These are phyloP conservation scores for Xylaria flabelliformis DNA, from an alignment of 495 filamentous ascomycete genomes.

Conservation along the genomic window DNA sequence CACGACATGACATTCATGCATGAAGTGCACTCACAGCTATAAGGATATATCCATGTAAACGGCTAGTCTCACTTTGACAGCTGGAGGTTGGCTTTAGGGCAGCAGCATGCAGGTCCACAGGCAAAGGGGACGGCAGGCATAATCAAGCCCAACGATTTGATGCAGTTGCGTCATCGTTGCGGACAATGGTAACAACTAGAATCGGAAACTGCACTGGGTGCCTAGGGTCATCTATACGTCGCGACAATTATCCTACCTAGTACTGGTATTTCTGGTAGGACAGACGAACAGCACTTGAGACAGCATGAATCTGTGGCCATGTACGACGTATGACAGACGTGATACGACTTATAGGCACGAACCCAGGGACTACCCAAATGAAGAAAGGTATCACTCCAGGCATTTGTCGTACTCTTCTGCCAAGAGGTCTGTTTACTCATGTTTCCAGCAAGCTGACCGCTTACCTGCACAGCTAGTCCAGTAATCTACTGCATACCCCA, in stretches of 20 bases:
- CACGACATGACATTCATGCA: neutral
- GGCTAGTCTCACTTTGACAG: neutral
- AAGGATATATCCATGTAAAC: neutral
- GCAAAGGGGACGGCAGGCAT: neutral
- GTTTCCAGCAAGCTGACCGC: neutral
- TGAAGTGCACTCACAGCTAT: neutral
- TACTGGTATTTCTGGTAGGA: neutral
- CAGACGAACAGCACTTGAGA: neutral
- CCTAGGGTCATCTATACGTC: too few relatives aligned
- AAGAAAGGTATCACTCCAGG: neutral
- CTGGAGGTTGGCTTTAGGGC: neutral
- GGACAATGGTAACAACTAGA: neutral
- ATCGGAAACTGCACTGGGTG: neutral
- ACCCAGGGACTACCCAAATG: neutral
- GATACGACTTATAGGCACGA: slow-evolving; percentile 5
- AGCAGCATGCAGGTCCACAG: neutral
- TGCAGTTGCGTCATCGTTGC: slow-evolving; percentile 1
- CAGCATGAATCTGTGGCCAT: neutral
- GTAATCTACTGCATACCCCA: neutral
- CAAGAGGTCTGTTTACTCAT: slow-evolving; percentile 12
- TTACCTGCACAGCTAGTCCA: neutral
- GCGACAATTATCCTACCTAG: neutral
- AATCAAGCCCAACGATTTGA: neutral
- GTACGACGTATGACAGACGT: slow-evolving; percentile 6
- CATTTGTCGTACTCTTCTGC: neutral